These are phyloP conservation scores for Cynara cardunculus DNA, from an alignment of 129 eudicot species.

Conservation along the genomic window DNA sequence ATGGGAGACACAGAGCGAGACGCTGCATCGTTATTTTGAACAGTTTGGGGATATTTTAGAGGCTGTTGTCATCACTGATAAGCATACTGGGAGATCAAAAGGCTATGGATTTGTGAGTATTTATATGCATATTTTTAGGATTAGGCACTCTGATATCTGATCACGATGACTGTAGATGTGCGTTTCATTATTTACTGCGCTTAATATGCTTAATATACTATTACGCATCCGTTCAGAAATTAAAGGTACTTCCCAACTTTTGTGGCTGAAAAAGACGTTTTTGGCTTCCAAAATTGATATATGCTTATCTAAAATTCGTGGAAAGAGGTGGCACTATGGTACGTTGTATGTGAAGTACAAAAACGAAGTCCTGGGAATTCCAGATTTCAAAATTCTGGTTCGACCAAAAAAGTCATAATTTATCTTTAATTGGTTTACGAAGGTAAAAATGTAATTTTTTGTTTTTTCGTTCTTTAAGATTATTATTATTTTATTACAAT, in stretches of 20 bases:
- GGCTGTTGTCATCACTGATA: conserved; percentile 62
- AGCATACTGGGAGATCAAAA: conserved; percentile 56
- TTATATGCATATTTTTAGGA: neutral
- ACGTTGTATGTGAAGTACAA: neutral
- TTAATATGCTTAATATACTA: neutral
- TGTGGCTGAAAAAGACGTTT: neutral
- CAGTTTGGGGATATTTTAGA: conserved; percentile 57
- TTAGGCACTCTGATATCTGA: neutral
- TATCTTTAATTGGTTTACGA: neutral
- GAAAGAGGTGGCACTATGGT: neutral
- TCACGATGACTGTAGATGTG: neutral
- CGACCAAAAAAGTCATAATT: neutral
- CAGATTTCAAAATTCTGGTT: neutral
- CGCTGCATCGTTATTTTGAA: conserved; percentile 43
- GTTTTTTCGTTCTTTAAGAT: neutral
- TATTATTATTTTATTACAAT: neutral
- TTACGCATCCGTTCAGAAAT: neutral
- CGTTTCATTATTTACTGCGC: neutral
- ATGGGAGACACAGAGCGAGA: conserved; percentile 61
- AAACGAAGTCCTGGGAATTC: neutral
- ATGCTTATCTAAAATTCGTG: neutral
- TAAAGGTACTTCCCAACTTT: conserved; percentile 2
- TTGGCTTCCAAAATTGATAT: neutral
- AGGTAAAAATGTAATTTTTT: neutral
- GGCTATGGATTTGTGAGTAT: conserved; percentile 63